Conservation (phyloP, 2,329 filamentous ascomycete species). For the Dothideomycetes sp. region DNA sequence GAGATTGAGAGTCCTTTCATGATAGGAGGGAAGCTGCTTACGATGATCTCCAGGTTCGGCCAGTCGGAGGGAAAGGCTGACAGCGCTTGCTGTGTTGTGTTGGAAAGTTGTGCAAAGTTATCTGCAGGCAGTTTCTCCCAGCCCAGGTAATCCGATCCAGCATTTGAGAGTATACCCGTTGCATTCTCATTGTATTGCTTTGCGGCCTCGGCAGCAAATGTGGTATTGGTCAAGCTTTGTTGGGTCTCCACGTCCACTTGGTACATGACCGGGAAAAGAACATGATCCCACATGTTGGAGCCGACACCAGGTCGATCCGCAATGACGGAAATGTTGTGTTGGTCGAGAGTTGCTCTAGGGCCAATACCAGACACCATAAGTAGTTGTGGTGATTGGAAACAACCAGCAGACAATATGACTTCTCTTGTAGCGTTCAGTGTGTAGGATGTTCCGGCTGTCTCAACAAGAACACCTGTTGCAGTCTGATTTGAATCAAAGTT, state of each 20-base stretch:
- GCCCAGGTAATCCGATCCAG: constrained; percentile 17
- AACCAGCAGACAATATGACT: constrained; percentile 25
- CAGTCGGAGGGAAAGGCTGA: constrained; percentile 26
- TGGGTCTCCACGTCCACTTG: constrained; percentile 19
- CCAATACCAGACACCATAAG: constrained; percentile 25
- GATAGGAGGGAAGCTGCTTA: neutral
- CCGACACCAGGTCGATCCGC: constrained; percentile 23
- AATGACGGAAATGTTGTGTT: constrained; percentile 24
- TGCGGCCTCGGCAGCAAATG: constrained; percentile 14
- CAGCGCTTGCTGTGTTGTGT: constrained; percentile 14
- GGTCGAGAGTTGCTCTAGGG: constrained; percentile 25
- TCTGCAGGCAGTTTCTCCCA: constrained; percentile 24
- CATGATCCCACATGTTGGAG: constrained; percentile 24
- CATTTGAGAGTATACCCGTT: constrained; percentile 19
- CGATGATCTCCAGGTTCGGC: constrained; percentile 26
- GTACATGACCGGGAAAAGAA: constrained; percentile 28
- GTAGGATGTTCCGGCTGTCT: constrained; percentile 24
- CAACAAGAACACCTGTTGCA: constrained; percentile 20
- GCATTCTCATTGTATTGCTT: constrained; percentile 15
- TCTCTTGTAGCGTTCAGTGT: constrained; percentile 31
- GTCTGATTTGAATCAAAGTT: constrained; percentile 24
- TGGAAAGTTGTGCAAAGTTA: constrained; percentile 10
- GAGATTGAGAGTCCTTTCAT: neutral
- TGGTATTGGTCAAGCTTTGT: constrained; percentile 13
- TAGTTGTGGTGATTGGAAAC: constrained; percentile 25